Base-by-base conservation (phyloP, 2,329 filamentous ascomycete species). In the Pseudovirgaria hyperparasitica region DNA sequence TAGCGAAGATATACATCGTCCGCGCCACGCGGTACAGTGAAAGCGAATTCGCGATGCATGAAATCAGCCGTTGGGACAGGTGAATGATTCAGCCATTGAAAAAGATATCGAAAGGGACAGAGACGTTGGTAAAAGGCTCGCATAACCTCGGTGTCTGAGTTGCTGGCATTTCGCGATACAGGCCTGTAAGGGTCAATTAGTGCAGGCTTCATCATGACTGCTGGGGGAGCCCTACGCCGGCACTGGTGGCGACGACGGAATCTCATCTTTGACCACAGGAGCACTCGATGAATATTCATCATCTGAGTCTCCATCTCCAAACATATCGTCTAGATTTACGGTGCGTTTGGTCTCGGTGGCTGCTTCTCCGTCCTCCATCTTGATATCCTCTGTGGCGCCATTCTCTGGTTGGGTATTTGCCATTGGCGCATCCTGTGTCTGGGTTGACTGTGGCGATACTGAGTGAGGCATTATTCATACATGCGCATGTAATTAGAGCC, bases 81-180 rank as follows among this genome's bases (percentile, higher is more conserved):
- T 28, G 82, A 82, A 56, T 96, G 90, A 50, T 96, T 98, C 25
- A 98, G 72, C 90, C 90, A 98, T 54, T 94, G 86, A 57, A 94
- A 98, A 12, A 96, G 73, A 35, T 82, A 79, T 33, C 86, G 75
- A 66, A 92, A 98, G 4, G 90, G 90, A 44, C 96, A 96, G 19
- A 98, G 66, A 25, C 90, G 82, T 48, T 92, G 82, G 52, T 98
- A 98, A 60, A 94, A 98, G 37, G 79, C 82, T 43, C 81, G 74
- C 74, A 96, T 85, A 8, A 92, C 70, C 46, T 86, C 82, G 2
- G 82, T 75, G 40, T 93, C 82, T 20, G 74, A 80, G 22, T 42
- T 55, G 22, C 55, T 54, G 6, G 57, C 52, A 16, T 53, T 46
- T 11, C 54, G 69, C 19, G 54, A 13, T 16, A 9, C 14, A 25